Conservation (phyloP, 805 yeast species). For the Torulaspora microellipsoides region DNA sequence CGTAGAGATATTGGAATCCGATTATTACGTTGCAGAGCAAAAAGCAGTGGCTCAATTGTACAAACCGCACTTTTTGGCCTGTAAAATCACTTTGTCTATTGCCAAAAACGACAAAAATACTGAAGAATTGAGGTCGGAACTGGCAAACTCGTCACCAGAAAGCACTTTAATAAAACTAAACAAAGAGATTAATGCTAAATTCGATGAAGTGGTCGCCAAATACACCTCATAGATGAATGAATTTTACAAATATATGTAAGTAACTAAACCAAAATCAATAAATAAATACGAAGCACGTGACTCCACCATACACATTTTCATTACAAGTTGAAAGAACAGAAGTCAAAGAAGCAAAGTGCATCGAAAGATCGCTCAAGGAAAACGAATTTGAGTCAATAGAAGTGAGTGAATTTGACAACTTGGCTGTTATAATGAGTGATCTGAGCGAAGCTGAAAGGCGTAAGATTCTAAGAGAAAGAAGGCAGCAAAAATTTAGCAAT, state of each 20-base stretch:
- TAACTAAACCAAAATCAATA: no score
- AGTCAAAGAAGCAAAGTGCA: no score
- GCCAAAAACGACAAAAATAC: conserved; percentile 46
- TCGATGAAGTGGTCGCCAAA: conserved; percentile 65
- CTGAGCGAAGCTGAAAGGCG: conserved; percentile 53
- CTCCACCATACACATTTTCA: no score
- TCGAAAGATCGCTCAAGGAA: neutral
- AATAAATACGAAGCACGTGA: no score
- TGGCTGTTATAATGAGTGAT: conserved; percentile 9
- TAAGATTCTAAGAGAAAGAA: conserved; percentile 53
- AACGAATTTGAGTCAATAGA: no score
- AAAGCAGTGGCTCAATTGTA: conserved; percentile 27
- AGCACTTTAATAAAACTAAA: conserved; percentile 58
- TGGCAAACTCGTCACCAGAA: conserved; percentile 45
- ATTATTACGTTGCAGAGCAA: conserved; percentile 36
- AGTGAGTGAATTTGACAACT: no score
- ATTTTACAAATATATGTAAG: no score
- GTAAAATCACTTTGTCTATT: conserved; percentile 58
- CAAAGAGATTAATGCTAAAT: conserved; percentile 55
- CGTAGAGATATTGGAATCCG: conserved; percentile 44
- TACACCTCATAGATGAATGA: conserved; percentile 33
- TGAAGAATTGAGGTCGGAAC: conserved; percentile 42
- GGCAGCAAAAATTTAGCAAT: conserved; percentile 57
- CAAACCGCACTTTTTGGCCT: conserved; percentile 52
- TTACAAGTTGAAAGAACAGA: no score